phyloP scores from a whole-genome alignment of 176 grass and related monocot genomes.

The Microstegium vimineum region DNA sequence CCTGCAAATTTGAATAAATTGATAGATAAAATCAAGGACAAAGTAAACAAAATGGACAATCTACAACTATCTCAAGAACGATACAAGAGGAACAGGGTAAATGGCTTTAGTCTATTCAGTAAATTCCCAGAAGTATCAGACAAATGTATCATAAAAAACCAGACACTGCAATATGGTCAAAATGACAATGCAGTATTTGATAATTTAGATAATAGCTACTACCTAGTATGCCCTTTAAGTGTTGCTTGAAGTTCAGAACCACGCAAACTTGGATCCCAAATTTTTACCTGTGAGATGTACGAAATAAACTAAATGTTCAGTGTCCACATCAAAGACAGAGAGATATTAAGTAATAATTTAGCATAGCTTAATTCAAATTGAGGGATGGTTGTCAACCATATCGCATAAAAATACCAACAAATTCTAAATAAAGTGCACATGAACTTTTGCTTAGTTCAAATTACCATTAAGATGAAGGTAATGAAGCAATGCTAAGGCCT shows the following conservation, averaged over 20 bases:
- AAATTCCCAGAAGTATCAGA: background rate
- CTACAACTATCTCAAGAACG: background rate
- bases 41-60: constrained; percentile 22
- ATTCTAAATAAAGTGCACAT: constrained; percentile 10
- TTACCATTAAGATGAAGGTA: constrained; percentile 6
- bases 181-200: background rate
- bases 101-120: background rate
- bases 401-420: constrained; percentile 8
- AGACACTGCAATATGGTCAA: background rate
- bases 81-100: background rate
- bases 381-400: constrained; percentile 14
- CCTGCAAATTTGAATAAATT: constrained; percentile 52
- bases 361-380: constrained; percentile 24
- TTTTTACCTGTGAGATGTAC: constrained; percentile 64
- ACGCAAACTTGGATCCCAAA: constrained; percentile 99
- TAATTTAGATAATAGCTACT: constrained; percentile 12
- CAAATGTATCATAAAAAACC: background rate
- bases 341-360: constrained; percentile 20
- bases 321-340: constrained; percentile 16
- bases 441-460: constrained; percentile 10
- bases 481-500: constrained; percentile 2
- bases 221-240: constrained; percentile 98
- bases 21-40: background rate
- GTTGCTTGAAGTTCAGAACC: constrained; percentile 94
- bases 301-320: constrained; percentile 14